phyloP scores from a whole-genome alignment of 2,329 filamentous ascomycete species.

The Sphaerulina musiva region DNA sequence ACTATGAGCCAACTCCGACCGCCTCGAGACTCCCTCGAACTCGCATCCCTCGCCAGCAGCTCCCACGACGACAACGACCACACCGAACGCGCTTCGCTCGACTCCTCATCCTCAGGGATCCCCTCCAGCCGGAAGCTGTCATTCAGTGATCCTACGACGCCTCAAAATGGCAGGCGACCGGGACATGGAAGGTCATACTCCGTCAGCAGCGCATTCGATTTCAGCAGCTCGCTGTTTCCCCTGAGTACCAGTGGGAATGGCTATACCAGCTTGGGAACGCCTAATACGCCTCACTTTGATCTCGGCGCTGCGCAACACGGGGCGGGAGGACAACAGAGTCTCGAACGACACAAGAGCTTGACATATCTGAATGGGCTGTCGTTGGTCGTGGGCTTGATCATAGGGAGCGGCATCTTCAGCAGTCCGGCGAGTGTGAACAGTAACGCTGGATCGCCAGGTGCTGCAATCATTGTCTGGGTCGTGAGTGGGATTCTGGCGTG shows the following conservation, averaged over 20 bases:
- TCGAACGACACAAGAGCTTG: conserved; percentile 93
- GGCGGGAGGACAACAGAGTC: conserved; percentile 39
- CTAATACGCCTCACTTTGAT: conserved; percentile 50
- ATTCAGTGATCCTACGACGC: conserved; percentile 57
- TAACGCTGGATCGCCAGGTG: conserved; percentile 85
- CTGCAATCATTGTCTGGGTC: conserved; percentile 82
- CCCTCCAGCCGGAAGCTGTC: conserved; percentile 82
- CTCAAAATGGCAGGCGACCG: conserved; percentile 46
- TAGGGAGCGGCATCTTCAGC: conserved; percentile 93
- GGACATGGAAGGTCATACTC: conserved; percentile 59
- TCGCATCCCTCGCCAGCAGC: conserved; percentile 87
- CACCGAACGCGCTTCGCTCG: conserved; percentile 55
- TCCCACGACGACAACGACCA: conserved; percentile 48
- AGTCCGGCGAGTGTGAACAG: conserved; percentile 87
- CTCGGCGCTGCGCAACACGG: conserved; percentile 25
- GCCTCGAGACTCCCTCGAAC: conserved; percentile 86
- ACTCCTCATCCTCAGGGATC: conserved; percentile 66
- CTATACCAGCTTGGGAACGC: conserved; percentile 80
- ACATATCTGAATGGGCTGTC: conserved; percentile 92
- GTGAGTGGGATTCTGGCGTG: conserved; percentile 89
- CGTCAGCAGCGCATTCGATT: conserved; percentile 89
- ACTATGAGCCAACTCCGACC: conserved; percentile 23
- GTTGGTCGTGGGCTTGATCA: conserved; percentile 85
- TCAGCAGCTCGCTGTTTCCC: conserved; percentile 86
- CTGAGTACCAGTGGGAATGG: conserved; percentile 65